Percentiles rank a stretch among this genome's conserved stretches.
phyloP scores from a whole-genome alignment of 1,284 basidiomycete genomes.

The Rhodotorula sp. region DNA sequence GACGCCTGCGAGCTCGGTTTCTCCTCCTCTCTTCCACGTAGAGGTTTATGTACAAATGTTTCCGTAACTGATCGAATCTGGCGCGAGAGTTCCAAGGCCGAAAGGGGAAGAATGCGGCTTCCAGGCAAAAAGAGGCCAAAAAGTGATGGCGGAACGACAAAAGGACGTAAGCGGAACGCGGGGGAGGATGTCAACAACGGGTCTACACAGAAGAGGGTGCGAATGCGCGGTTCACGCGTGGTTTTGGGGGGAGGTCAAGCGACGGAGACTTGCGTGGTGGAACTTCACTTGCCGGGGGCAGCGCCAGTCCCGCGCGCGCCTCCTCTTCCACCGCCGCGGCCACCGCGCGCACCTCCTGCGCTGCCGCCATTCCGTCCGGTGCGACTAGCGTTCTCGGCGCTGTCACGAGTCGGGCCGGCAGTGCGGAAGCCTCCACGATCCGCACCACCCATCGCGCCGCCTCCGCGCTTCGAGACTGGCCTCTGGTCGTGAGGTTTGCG shows the following conservation, averaged over 20 bases:
- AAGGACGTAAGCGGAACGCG: background rate
- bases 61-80: too few relatives aligned
- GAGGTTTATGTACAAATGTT: too few relatives aligned
- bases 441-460: background rate
- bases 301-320: background rate
- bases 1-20: too few relatives aligned
- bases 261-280: too few relatives aligned
- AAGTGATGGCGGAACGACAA: background rate
- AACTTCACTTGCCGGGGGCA: background rate
- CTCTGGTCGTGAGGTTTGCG: slow-evolving; percentile 32
- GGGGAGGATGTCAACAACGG: slow-evolving; percentile 4
- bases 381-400: background rate
- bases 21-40: too few relatives aligned
- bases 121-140: too few relatives aligned
- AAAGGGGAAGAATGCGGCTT: too few relatives aligned
- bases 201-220: background rate
- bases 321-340: background rate
- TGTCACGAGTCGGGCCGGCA: background rate
- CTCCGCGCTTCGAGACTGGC: slow-evolving; percentile 6
- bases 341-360: slow-evolving; percentile 1
- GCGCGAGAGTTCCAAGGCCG: too few relatives aligned
- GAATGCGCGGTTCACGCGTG: background rate
- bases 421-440: background rate
- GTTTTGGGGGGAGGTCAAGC: background rate
- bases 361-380: slow-evolving; percentile 1